Conservation (phyloP, 441 rosid species). For the Isatis lusitanica region DNA sequence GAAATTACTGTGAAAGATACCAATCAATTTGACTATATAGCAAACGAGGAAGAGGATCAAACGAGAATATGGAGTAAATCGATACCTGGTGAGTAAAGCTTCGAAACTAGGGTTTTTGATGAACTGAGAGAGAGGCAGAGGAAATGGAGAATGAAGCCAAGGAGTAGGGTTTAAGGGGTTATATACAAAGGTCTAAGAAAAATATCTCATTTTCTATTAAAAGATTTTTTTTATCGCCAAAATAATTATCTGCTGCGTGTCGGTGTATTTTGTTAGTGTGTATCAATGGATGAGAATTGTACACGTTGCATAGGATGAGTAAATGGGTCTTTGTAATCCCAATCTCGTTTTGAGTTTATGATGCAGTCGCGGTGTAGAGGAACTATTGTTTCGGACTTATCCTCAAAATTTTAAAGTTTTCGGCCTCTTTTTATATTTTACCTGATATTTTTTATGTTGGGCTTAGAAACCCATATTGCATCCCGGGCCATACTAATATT, state of each 20-base stretch:
- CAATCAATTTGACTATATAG: neutral
- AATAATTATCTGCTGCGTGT: neutral
- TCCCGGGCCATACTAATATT: neutral
- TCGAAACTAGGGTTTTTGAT: conserved; percentile 25
- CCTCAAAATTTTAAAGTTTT: too few species aligned
- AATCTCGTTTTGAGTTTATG: too few species aligned
- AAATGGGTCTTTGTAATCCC: neutral
- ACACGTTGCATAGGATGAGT: neutral
- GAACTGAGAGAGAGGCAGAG: conserved; percentile 22
- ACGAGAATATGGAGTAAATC: neutral
- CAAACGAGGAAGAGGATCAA: neutral
- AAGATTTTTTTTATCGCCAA: neutral
- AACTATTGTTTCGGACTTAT: too few species aligned
- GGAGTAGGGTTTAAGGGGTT: conserved; percentile 43
- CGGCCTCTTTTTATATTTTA: too few species aligned
- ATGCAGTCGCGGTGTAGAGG: too few species aligned
- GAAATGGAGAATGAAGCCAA: neutral
- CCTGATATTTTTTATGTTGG: neutral
- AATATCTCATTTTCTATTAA: neutral
- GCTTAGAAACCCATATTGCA: neutral
- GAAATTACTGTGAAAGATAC: neutral
- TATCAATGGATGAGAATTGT: neutral
- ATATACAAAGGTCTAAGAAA: neutral
- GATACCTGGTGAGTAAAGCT: conserved; percentile 26
- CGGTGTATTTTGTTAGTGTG: neutral